Conservation (phyloP, 164 flowering plant genomes). For the Litsea cubeba region DNA sequence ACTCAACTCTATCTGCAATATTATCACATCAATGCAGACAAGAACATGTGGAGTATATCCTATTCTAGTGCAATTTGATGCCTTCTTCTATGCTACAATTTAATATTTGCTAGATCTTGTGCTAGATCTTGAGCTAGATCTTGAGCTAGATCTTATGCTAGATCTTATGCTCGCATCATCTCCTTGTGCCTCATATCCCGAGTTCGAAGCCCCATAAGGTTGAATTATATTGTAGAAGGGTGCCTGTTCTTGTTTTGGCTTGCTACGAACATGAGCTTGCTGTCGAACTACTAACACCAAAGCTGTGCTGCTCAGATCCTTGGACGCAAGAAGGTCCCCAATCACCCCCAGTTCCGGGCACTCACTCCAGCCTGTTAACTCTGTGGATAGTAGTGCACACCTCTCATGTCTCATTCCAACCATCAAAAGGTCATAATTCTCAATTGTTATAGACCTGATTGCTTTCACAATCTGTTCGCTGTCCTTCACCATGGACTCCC, state of each 20-base stretch:
- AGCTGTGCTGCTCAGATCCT: constrained; percentile 15
- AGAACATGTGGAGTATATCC: too few species aligned
- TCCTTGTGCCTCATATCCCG: background rate
- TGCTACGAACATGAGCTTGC: constrained; percentile 8
- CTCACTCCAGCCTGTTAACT: constrained; percentile 41
- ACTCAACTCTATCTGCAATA: background rate
- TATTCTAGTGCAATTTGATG: background rate
- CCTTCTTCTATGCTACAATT: too few species aligned
- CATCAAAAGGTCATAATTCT: constrained; percentile 32
- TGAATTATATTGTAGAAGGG: background rate
- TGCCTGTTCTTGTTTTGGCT: background rate
- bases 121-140: too few species aligned
- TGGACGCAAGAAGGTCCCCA: constrained; percentile 44
- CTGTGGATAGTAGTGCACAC: constrained; percentile 15
- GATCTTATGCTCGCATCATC: background rate
- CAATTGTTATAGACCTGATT: constrained; percentile 11
- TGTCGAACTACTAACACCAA: constrained; percentile 47
- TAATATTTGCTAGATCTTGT: too few species aligned
- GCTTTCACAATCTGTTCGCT: constrained; percentile 8
- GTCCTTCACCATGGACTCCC: constrained; percentile 27
- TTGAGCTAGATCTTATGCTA: background rate
- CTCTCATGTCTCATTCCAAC: constrained; percentile 41
- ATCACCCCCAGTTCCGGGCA: constrained; percentile 42
- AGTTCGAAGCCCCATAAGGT: background rate
- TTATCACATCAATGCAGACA: background rate